Conservation (phyloP, 225 moss, liverwort and hornwort species). For the Bryoerythrophyllum caledonicum region DNA sequence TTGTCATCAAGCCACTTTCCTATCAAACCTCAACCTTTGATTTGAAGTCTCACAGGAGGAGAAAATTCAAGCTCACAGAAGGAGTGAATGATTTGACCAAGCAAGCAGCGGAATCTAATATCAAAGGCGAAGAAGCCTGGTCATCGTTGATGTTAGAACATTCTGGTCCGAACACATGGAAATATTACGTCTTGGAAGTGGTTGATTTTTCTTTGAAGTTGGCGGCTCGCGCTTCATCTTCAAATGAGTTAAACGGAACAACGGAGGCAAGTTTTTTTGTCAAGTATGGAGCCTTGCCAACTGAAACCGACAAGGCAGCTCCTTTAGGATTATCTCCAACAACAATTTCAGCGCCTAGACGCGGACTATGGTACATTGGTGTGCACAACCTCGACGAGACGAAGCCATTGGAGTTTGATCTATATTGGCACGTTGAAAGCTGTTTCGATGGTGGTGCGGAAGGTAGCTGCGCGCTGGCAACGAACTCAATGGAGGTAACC, state of each 20-base stretch:
- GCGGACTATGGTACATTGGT: constrained; percentile 72
- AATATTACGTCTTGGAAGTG: constrained; percentile 38
- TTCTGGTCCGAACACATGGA: constrained; percentile 37
- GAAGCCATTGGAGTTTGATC: constrained; percentile 37
- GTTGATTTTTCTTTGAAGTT: constrained; percentile 27
- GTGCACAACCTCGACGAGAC: constrained; percentile 39
- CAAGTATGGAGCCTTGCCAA: constrained; percentile 66
- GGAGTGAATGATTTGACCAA: neutral
- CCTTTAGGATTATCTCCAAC: constrained; percentile 36
- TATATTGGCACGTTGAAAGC: constrained; percentile 54
- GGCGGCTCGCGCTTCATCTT: constrained; percentile 18
- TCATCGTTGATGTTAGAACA: constrained; percentile 26
- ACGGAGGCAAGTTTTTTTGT: constrained; percentile 13
- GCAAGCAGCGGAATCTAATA: neutral
- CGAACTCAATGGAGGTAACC: constrained; percentile 54
- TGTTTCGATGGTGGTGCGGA: constrained; percentile 25
- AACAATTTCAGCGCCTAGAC: constrained; percentile 52
- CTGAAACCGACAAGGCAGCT: constrained; percentile 34
- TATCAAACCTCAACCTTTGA: neutral
- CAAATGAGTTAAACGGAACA: constrained; percentile 10
- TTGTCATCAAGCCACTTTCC: constrained; percentile 26
- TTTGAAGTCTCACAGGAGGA: neutral
- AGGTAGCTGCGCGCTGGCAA: constrained; percentile 39
- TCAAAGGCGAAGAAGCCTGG: constrained; percentile 26
- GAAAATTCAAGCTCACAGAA: neutral